Percentiles rank a stretch among this genome's conserved stretches.
These are phyloP conservation scores for Iodosphaeria phyllophila DNA, from an alignment of 2,329 filamentous ascomycete genomes.

Conservation along the genomic window DNA sequence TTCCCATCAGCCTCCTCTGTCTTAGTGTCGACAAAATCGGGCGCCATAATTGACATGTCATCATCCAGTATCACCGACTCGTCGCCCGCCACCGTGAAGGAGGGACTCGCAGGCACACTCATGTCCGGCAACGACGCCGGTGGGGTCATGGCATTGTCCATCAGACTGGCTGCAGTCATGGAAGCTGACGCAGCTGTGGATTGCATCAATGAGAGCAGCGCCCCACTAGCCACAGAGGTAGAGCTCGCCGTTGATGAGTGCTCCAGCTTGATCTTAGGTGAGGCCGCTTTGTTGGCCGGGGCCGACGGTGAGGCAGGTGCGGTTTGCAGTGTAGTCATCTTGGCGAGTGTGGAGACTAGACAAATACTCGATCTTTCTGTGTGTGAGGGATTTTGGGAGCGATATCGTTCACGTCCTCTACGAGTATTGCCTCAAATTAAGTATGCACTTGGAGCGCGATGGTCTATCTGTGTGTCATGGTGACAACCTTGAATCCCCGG, in stretches of 20 bases:
- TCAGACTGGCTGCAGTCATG: constrained; percentile 21
- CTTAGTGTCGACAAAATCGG: constrained; percentile 10
- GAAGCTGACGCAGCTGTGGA: constrained; percentile 19
- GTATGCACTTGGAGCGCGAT: constrained; percentile 7
- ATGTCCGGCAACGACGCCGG: constrained; percentile 15
- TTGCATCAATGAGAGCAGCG: constrained; percentile 28
- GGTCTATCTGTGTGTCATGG: constrained; percentile 6
- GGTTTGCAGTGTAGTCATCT: constrained; percentile 9
- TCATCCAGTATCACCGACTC: no score
- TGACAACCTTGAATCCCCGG: constrained; percentile 3
- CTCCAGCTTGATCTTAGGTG: constrained; percentile 30
- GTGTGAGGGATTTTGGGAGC: constrained; percentile 5
- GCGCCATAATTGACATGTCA: constrained; percentile 7
- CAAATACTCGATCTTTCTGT: constrained; percentile 3
- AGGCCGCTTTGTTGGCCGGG: constrained; percentile 15
- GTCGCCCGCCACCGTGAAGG: constrained; percentile 6
- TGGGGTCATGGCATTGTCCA: constrained; percentile 29
- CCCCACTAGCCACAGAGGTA: constrained; percentile 28
- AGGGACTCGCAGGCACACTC: constrained; percentile 6
- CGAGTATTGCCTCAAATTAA: constrained; percentile 14
- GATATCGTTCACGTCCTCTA: constrained; percentile 3
- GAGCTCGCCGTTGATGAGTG: constrained; percentile 34
- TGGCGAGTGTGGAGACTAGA: constrained; percentile 5
- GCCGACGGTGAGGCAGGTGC: constrained; percentile 24
- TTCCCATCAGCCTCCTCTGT: no score